phyloP scores from a whole-genome alignment of 2,329 filamentous ascomycete species.

The Periconia macrospinosa region DNA sequence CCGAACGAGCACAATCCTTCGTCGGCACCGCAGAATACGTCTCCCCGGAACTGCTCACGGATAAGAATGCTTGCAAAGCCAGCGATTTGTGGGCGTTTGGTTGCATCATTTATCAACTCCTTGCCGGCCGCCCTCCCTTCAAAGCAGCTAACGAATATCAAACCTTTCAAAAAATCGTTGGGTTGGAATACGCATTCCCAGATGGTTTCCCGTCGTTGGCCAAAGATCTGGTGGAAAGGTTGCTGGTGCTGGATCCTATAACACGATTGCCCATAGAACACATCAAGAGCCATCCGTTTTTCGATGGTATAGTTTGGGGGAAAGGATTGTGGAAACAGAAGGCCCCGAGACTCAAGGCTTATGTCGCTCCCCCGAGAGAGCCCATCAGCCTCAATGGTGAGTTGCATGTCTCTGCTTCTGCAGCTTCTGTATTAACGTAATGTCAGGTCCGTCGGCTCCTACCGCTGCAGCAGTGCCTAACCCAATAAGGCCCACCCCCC shows the following conservation, averaged over 20 bases:
- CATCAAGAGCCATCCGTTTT: conserved; percentile 95
- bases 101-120: conserved; percentile 93
- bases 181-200: conserved; percentile 91
- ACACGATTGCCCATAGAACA: conserved; percentile 88
- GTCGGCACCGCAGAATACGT: conserved; percentile 98
- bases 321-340: conserved; percentile 86
- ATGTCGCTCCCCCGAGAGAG: conserved; percentile 75
- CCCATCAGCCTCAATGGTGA: conserved; percentile 56
- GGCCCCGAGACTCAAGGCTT: conserved; percentile 82
- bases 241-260: conserved; percentile 85
- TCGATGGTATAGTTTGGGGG: conserved; percentile 83
- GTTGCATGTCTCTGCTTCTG: conserved; percentile 8
- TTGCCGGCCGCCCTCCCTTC: conserved; percentile 95
- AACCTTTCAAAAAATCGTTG: conserved; percentile 98
- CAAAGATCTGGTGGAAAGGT: conserved; percentile 84
- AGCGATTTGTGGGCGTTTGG: conserved; percentile 98
- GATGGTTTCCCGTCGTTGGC: conserved; percentile 83
- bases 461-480: conserved; percentile 18
- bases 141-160: conserved; percentile 95
- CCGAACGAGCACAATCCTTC: conserved; percentile 85
- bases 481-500: conserved; percentile 57
- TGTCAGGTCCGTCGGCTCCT: conserved; percentile 28
- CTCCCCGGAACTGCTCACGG: conserved; percentile 92
- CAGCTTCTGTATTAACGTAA: conserved; percentile 16
- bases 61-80: conserved; percentile 96